Evolutionary conservation across 2,329 filamentous ascomycete species (phyloP).

Genomic region (Ophiocordyceps camponoti-floridani): DNA sequence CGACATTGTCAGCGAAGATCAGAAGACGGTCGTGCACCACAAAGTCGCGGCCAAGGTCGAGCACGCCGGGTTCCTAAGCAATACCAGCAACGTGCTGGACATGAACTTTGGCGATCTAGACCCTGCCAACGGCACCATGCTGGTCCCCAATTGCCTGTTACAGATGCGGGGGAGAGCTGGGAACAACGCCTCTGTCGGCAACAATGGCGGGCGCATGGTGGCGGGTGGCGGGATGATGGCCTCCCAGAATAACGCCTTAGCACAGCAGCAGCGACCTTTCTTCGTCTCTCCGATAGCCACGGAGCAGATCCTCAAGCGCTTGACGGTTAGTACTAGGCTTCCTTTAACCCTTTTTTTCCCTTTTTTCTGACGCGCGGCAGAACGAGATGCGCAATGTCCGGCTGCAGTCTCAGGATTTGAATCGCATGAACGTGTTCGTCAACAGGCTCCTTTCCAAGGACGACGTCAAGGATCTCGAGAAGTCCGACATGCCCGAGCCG

Average conservation of each 20-base stretch:
- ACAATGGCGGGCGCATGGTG: conserved; percentile 44
- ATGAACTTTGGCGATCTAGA: conserved; percentile 88
- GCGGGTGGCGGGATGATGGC: conserved; percentile 25
- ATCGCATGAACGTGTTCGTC: conserved; percentile 67
- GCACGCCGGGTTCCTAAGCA: conserved; percentile 69
- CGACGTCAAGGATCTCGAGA: conserved; percentile 38
- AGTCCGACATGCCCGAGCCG: conserved; percentile 26
- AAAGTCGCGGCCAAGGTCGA: conserved; percentile 96
- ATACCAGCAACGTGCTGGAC: conserved; percentile 61
- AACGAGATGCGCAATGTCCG: conserved; percentile 80
- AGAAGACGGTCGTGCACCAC: conserved; percentile 95
- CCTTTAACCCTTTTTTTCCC: no score
- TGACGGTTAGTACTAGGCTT: conserved; percentile 13
- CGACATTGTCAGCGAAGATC: conserved; percentile 96
- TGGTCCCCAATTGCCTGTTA: conserved; percentile 50
- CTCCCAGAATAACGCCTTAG: conserved; percentile 37
- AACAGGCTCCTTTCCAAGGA: conserved; percentile 60
- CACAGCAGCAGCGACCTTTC: conserved; percentile 58
- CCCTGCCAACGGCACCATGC: conserved; percentile 54
- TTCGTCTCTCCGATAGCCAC: conserved; percentile 82
- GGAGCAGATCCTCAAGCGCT: conserved; percentile 72
- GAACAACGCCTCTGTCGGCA: conserved; percentile 45
- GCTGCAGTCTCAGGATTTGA: conserved; percentile 72
- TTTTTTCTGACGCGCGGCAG: conserved; percentile 22
- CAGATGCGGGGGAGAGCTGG: conserved; percentile 54